Percentiles rank a stretch among this genome's conserved stretches.
phyloP scores from a whole-genome alignment of 2,329 filamentous ascomycete species.

The Penicillium sclerotiorum region DNA sequence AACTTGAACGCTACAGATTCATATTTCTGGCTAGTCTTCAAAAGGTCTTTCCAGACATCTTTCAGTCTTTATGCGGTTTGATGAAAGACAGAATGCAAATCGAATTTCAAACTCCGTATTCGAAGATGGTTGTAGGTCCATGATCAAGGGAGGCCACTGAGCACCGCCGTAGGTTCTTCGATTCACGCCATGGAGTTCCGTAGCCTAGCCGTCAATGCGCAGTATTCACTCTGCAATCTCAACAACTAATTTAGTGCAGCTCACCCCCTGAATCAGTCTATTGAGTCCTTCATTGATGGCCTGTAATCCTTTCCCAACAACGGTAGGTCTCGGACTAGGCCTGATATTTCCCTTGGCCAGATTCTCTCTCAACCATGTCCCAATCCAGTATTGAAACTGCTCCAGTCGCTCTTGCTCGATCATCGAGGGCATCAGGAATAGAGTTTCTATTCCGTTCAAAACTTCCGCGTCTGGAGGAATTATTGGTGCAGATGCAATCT shows the following conservation, averaged over 20 bases:
- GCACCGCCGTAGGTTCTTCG: too few relatives aligned
- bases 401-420: conserved; percentile 37
- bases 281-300: conserved; percentile 45
- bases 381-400: conserved; percentile 48
- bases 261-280: conserved; percentile 41
- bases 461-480: conserved; percentile 35
- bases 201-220: too few relatives aligned
- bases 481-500: conserved; percentile 42
- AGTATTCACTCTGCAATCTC: conserved; percentile 42
- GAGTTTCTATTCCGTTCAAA: conserved; percentile 39
- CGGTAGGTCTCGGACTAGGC: conserved; percentile 43
- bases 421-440: conserved; percentile 43
- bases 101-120: too few relatives aligned
- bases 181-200: too few relatives aligned
- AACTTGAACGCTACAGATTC: too few relatives aligned
- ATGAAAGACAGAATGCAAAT: too few relatives aligned
- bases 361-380: conserved; percentile 39
- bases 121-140: too few relatives aligned
- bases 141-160: too few relatives aligned
- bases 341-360: conserved; percentile 35
- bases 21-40: too few relatives aligned
- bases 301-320: conserved; percentile 42
- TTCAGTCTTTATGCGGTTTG: too few relatives aligned
- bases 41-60: too few relatives aligned
- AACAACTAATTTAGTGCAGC: conserved; percentile 48